These are phyloP conservation scores for Trichoderma sp. DNA, from an alignment of 2,329 filamentous ascomycete genomes.

Conservation along the genomic window DNA sequence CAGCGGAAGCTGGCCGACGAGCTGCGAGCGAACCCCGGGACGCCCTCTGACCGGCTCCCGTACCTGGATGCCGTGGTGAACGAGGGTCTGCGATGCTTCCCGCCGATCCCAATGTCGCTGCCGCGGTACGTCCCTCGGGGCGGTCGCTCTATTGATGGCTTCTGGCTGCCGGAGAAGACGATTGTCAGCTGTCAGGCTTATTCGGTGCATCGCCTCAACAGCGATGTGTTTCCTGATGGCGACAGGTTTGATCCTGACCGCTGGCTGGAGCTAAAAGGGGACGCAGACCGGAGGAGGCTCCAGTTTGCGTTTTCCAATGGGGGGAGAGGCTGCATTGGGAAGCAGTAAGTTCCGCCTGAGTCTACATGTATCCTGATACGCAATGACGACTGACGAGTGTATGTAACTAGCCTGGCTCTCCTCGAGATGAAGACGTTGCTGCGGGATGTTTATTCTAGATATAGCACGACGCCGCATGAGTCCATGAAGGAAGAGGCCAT, in stretches of 20 bases:
- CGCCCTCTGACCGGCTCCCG: constrained; percentile 52
- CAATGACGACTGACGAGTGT: not conserved
- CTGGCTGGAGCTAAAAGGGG: constrained; percentile 76
- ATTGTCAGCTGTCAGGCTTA: constrained; percentile 64
- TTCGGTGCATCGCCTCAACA: constrained; percentile 61
- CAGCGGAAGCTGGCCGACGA: constrained; percentile 59
- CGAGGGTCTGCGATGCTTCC: constrained; percentile 64
- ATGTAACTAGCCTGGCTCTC: constrained; percentile 53
- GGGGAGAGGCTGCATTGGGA: constrained; percentile 66
- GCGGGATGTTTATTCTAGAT: constrained; percentile 62
- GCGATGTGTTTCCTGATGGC: constrained; percentile 74
- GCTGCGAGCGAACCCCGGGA: constrained; percentile 46
- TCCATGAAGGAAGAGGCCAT: constrained; percentile 60
- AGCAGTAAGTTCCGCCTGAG: constrained; percentile 57
- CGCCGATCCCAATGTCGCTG: constrained; percentile 68
- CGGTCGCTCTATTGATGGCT: constrained; percentile 59
- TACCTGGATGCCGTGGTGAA: constrained; percentile 66
- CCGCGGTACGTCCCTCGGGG: constrained; percentile 59
- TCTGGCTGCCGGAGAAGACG: constrained; percentile 55
- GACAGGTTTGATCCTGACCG: constrained; percentile 78
- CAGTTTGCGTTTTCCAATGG: constrained; percentile 69
- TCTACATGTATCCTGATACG: not conserved
- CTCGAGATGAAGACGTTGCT: constrained; percentile 70
- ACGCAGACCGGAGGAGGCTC: constrained; percentile 66
- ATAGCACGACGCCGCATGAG: constrained; percentile 56